These are phyloP conservation scores for Pseudognaphalium luteoalbum DNA, from an alignment of 129 eudicot species.

Conservation along the genomic window DNA sequence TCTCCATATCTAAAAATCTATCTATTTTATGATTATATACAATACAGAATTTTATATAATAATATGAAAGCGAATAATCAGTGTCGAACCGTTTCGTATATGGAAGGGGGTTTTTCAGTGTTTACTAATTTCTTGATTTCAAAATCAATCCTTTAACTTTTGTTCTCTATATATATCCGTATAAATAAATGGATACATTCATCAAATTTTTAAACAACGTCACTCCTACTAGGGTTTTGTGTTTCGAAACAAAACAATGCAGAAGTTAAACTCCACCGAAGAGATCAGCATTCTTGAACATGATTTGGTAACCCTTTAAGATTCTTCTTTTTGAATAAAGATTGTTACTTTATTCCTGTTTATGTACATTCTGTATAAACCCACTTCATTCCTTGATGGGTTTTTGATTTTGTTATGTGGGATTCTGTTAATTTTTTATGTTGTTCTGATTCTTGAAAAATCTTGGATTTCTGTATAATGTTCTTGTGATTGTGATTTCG, in stretches of 20 bases:
- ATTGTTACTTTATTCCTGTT: constrained; percentile 1
- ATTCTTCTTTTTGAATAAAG: not conserved
- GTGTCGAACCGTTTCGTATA: constrained; percentile 22
- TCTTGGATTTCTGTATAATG: constrained; percentile 21
- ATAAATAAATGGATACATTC: constrained; percentile 23
- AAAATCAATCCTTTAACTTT: constrained; percentile 22
- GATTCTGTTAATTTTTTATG: not conserved
- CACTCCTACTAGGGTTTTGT: constrained; percentile 24
- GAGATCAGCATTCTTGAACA: constrained; percentile 48
- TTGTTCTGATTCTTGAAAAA: constrained; percentile 12
- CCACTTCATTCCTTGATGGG: constrained; percentile 25
- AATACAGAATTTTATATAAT: too few species aligned
- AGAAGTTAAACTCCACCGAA: constrained; percentile 53
- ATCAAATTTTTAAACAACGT: constrained; percentile 6
- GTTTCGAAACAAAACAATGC: constrained; percentile 34
- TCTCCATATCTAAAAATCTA: not conserved
- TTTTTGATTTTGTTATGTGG: constrained; percentile 25
- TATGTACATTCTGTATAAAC: constrained; percentile 5
- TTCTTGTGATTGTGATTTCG: too few species aligned
- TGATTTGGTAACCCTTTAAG: constrained; percentile 48
- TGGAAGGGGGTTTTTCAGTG: constrained; percentile 31
- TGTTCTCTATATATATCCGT: not conserved
- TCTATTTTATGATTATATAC: not conserved
- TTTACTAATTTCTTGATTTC: constrained; percentile 7
- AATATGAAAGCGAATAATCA: constrained; percentile 6